phyloP scores from a whole-genome alignment of 2,329 filamentous ascomycete species.

The Colletotrichum sp. region DNA sequence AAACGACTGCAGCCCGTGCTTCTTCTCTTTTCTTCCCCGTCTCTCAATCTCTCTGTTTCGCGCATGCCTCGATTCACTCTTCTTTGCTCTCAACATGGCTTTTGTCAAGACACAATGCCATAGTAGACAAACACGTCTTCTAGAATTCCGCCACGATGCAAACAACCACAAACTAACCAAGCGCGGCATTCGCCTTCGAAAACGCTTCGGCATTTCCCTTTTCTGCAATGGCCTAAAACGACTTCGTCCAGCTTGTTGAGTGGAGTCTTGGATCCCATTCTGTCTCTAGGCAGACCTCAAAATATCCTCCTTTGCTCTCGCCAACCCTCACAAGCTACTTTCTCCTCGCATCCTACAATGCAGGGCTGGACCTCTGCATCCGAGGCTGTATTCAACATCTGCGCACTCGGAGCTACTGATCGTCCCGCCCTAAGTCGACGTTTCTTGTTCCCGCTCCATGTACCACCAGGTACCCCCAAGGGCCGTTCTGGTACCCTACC shows the following conservation, averaged over 20 bases:
- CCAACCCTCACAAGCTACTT: neutral
- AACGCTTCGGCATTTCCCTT: neutral
- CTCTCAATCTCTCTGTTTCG: neutral
- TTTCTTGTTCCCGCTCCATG: neutral
- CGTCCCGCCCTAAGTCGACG: neutral
- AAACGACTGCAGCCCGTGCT: neutral
- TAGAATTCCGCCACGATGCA: neutral
- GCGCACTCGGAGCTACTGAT: neutral
- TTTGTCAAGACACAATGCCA: neutral
- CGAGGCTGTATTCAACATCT: neutral
- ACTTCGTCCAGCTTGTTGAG: neutral
- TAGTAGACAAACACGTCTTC: slow-evolving; percentile 1
- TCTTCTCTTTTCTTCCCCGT: neutral
- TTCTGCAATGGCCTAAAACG: neutral
- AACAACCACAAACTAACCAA: neutral
- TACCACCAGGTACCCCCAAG: neutral
- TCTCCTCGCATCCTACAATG: neutral
- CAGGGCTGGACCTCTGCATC: neutral
- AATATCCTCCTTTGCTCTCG: neutral
- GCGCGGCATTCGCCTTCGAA: neutral
- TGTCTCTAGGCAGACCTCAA: neutral
- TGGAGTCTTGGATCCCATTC: neutral
- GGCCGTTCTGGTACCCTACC: neutral
- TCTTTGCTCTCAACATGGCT: neutral
- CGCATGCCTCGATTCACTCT: neutral